Evolutionary conservation across 495 filamentous ascomycete genomes (phyloP).

Genomic region (Daldinia concentrica): DNA sequence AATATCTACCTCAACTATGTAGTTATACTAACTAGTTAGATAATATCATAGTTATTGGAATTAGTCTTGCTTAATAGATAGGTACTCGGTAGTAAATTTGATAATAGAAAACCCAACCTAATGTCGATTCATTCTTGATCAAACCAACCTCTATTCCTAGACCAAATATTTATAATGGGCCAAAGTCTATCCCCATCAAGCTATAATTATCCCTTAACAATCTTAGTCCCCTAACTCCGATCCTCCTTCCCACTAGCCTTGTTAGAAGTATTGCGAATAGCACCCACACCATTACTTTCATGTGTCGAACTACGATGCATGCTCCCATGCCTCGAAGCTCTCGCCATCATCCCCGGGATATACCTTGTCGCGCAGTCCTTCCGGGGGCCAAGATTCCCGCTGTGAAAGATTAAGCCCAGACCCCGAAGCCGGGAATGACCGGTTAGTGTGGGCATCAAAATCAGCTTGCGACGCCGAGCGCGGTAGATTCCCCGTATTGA

Average conservation of each 20-base stretch:
- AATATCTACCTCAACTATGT: too few relatives aligned
- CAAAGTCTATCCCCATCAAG: not conserved
- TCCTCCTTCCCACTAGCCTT: conserved; percentile 29
- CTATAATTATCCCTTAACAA: not conserved
- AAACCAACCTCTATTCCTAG: not conserved
- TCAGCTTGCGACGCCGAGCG: conserved; percentile 43
- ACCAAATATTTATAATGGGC: not conserved
- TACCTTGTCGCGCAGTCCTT: conserved; percentile 60
- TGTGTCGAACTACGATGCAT: conserved; percentile 51
- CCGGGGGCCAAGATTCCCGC: conserved; percentile 32
- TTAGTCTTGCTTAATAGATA: too few relatives aligned
- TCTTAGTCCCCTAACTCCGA: not conserved
- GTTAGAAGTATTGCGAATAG: conserved; percentile 11
- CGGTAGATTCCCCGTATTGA: conserved; percentile 23
- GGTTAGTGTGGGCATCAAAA: conserved; percentile 27
- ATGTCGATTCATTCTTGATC: not conserved
- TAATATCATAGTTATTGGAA: too few relatives aligned
- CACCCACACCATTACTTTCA: conserved; percentile 48
- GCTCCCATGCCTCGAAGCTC: conserved; percentile 63
- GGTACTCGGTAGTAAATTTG: not conserved
- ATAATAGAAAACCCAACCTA: not conserved
- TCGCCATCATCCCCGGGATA: conserved; percentile 75
- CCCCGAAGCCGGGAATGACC: conserved; percentile 7
- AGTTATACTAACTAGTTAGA: too few relatives aligned
- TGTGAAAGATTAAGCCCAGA: conserved; percentile 1